Evolutionary conservation across 2,329 filamentous ascomycete genomes (phyloP), one percentile per base, ranked within the genome.

Genomic region (Aulographum hederae): DNA sequence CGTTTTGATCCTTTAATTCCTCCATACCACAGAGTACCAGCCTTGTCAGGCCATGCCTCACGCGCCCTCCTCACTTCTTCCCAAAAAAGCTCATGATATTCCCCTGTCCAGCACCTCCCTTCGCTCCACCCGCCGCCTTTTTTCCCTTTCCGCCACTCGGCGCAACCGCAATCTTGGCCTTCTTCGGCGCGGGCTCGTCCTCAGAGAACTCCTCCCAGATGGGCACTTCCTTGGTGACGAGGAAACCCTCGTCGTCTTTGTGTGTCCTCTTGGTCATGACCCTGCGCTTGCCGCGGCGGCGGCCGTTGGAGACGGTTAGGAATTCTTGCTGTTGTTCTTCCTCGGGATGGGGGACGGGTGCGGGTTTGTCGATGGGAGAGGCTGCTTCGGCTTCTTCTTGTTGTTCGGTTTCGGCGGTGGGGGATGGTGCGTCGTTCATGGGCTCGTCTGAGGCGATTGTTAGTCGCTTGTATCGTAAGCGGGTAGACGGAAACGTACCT

Each of bases 181-280:
- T 72, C 47, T 67, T 61, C 6, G 58, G 52, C 19, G 62, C 61
- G 15, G 73, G 68, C 41, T 93, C 84, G 39, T 92, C 84, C 49
- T 94, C 85, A 0, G 82, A 92, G 57, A 91, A 93, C 0, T 78
- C 86, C 51, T 94, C 85, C 85, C 85, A 94, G 1, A 66, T 76
- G 0, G 68, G 57, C 46, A 92, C 82, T 53, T 91, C 79, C 41
- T 76, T 77, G 2, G 84, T 93, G 19, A 93, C 85, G 37, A 94
- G 66, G 51, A 91, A 94, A 4, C 85, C 85, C 40, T 93, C 77
- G 31, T 85, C 81, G 41, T 94, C 85, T 50, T 84, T 76, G 34
- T 78, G 67, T 28, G 77, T 84, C 59, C 77, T 79, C 63, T 91
- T 93, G 56, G 80, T 84, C 69, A 79, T 81, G 5, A 94, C 69